Evolutionary conservation across 2,329 filamentous ascomycete genomes (phyloP), one percentile per base, ranked within the genome.

Genomic region (Zymoseptoria brevis): DNA sequence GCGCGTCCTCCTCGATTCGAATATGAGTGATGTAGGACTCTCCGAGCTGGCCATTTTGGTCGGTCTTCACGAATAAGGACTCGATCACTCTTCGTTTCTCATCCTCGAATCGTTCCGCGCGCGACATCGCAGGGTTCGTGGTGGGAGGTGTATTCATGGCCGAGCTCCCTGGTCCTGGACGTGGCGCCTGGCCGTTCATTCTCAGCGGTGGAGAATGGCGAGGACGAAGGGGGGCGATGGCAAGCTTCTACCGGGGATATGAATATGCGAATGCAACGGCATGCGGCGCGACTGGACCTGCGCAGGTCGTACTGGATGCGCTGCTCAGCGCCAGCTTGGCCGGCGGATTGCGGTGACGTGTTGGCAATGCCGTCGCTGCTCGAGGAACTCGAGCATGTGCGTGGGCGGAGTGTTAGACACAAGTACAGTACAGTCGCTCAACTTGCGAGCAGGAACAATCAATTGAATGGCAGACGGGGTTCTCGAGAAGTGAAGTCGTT

Each of bases 1-100:
- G 82, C 59, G 87, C 86, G 80, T 90, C 96, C 78, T 99, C 94
- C 66, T 84, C 85, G 69, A 99, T 91, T 70, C 87, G 85, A 68
- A 97, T 92, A 73, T 99, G 94, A 21, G 94, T 99, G 69, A 99
- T 99, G 78, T 99, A 99, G 35, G 91, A 96, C 77, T 99, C 94
- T 66, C 86, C 79, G 67, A 89, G 81, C 61, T 90, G 87, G 66
- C 92, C 92, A 76, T 96, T 89, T 50, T 84, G 81, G 72, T 97
- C 94, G 70, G 87, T 87, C 79, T 95, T 96, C 74, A 80, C 83
- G 79, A 97, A 99, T 77, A 92, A 96, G 75, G 89, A 96, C 64
- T 96, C 89, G 65, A 96, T 87, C 69, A 99, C 96, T 73, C 94
- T 86, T 73, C 85, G 83, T 81, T 96, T 96, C 81, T 99, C 94